Conservation (phyloP, 768 basidiomycete genomes). For the Coprinopsis marcescibilis region DNA sequence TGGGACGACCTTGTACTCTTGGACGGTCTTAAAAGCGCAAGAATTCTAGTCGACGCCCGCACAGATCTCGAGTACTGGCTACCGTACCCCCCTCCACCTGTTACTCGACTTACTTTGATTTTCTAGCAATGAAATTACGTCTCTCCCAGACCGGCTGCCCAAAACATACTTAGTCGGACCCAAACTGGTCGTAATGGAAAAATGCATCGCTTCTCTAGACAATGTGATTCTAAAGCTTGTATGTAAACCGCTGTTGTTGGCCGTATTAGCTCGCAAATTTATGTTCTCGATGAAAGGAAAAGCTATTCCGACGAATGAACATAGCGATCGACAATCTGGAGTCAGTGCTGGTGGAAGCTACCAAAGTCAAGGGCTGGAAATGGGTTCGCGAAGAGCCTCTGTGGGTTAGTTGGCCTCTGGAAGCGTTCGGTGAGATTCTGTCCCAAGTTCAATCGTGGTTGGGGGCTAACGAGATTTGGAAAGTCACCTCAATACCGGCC, state of each 20-base stretch:
- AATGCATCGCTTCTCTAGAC: conserved; percentile 54
- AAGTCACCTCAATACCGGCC: conserved; percentile 51
- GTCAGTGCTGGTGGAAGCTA: conserved; percentile 57
- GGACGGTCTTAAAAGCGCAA: conserved; percentile 75
- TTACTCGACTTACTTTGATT: not conserved
- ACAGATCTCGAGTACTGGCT: conserved; percentile 78
- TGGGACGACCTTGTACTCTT: conserved; percentile 82
- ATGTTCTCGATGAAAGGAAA: conserved; percentile 41
- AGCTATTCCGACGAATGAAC: conserved; percentile 65
- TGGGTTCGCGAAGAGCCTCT: conserved; percentile 70
- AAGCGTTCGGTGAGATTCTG: conserved; percentile 65
- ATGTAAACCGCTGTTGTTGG: conserved; percentile 17
- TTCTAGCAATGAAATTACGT: conserved; percentile 56
- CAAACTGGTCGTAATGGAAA: conserved; percentile 65
- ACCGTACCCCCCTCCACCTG: not conserved
- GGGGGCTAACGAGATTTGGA: not conserved
- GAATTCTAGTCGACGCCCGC: conserved; percentile 64
- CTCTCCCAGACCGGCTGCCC: conserved; percentile 52
- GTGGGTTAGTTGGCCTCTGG: conserved; percentile 79
- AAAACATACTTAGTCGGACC: conserved; percentile 55
- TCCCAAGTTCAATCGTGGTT: not conserved
- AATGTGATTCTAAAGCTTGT: conserved; percentile 61
- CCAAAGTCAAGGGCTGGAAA: conserved; percentile 62
- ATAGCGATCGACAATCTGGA: conserved; percentile 61
- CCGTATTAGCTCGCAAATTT: not conserved